A percentile compares a stretch with the other conserved stretches of the same genome.
Evolutionary conservation across 2,329 filamentous ascomycete genomes (phyloP).

Genomic region (Beauveria sp.): DNA sequence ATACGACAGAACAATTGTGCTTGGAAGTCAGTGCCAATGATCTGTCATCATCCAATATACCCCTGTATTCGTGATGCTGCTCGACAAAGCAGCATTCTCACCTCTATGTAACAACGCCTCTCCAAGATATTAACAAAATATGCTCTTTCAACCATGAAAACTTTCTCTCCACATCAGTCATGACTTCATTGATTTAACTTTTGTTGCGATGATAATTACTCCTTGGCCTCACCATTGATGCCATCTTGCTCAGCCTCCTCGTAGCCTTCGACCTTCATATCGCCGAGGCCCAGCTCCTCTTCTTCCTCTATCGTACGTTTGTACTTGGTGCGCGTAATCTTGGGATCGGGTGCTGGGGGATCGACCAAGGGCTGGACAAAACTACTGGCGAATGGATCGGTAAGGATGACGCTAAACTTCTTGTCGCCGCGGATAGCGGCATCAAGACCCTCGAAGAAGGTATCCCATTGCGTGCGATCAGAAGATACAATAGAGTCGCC

Average conservation of each 20-base stretch:
- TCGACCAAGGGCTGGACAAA: conserved; percentile 89
- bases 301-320: conserved; percentile 84
- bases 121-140: conserved; percentile 3
- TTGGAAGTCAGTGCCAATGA: too few relatives aligned
- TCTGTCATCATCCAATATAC: background rate
- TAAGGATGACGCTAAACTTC: conserved; percentile 75
- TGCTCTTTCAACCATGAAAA: background rate
- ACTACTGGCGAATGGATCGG: conserved; percentile 84
- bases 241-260: conserved; percentile 28
- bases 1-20: background rate
- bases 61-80: background rate
- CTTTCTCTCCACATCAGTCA: background rate
- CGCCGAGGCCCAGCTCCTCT: conserved; percentile 80
- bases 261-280: conserved; percentile 92
- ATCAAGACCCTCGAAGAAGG: conserved; percentile 72
- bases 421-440: conserved; percentile 71
- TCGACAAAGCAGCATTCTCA: background rate
- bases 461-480: conserved; percentile 66
- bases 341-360: conserved; percentile 60
- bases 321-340: conserved; percentile 77
- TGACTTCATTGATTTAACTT: background rate
- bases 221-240: background rate
- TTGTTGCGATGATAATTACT: background rate
- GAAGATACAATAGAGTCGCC: conserved; percentile 68
- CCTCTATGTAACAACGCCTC: background rate